A percentile compares a stretch with the other conserved stretches of the same genome.
These are phyloP conservation scores for Pichia occidentalis DNA, from an alignment of 805 yeast genomes.

Conservation along the genomic window DNA sequence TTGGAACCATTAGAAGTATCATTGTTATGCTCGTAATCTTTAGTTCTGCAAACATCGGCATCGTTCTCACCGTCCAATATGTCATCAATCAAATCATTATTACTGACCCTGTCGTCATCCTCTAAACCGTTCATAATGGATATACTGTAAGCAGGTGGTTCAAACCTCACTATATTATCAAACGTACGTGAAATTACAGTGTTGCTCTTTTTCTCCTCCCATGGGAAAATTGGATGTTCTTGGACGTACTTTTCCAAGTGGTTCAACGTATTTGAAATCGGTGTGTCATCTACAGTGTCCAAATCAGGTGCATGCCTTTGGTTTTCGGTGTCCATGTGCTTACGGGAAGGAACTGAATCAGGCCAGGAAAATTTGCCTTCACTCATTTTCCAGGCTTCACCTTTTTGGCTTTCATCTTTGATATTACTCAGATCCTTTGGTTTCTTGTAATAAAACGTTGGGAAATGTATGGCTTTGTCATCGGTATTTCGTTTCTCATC, in stretches of 20 bases:
- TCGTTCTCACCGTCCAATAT: no score
- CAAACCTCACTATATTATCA: slow-evolving; percentile 11
- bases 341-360: background rate
- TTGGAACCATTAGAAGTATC: background rate
- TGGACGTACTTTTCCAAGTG: slow-evolving; percentile 20
- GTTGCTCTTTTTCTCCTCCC: slow-evolving; percentile 22
- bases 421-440: slow-evolving; percentile 13
- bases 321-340: no score
- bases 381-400: slow-evolving; percentile 29
- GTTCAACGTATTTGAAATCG: no score
- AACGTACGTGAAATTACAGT: slow-evolving; percentile 19
- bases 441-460: slow-evolving; percentile 23
- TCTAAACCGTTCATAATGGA: slow-evolving; percentile 9
- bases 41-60: no score
- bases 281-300: no score
- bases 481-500: no score
- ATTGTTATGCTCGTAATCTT: slow-evolving; percentile 5
- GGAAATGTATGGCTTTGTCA: slow-evolving; percentile 14
- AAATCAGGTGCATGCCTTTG: no score
- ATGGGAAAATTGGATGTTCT: slow-evolving; percentile 32
- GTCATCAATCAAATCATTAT: no score
- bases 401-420: slow-evolving; percentile 18
- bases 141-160: slow-evolving; percentile 16
- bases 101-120: slow-evolving; percentile 1
- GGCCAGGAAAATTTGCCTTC: slow-evolving; percentile 22